Evolutionary conservation across 169 alveolate species (phyloP).

Genomic region (Babesia sp.): DNA sequence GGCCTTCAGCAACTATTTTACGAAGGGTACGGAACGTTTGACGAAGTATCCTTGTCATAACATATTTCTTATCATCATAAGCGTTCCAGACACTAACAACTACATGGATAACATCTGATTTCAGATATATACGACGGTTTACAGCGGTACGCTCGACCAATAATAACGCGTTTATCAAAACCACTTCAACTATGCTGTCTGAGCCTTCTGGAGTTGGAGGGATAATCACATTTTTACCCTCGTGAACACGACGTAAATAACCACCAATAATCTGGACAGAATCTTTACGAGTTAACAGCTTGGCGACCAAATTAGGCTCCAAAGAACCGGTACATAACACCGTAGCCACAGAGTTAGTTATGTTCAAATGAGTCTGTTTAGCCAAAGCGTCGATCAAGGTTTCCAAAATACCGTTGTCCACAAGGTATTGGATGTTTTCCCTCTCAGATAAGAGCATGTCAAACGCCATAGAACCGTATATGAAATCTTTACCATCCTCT

Average conservation of each 20-base stretch:
- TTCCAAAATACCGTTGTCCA: conserved; percentile 39
- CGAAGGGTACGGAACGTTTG: conserved; percentile 82
- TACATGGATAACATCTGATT: conserved; percentile 71
- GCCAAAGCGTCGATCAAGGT: conserved; percentile 20
- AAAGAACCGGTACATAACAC: conserved; percentile 36
- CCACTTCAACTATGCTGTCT: conserved; percentile 59
- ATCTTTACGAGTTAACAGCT: conserved; percentile 33
- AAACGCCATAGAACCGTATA: conserved; percentile 72
- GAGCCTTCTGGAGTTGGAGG: conserved; percentile 43
- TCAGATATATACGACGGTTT: conserved; percentile 78
- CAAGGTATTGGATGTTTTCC: conserved; percentile 42
- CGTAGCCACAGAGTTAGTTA: conserved; percentile 26
- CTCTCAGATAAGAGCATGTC: conserved; percentile 58
- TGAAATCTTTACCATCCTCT: conserved; percentile 67
- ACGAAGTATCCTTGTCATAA: conserved; percentile 68
- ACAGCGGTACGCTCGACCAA: conserved; percentile 81
- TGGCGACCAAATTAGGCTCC: conserved; percentile 18
- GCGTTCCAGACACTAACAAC: conserved; percentile 81
- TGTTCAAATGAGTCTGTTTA: conserved; percentile 51
- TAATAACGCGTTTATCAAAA: conserved; percentile 70
- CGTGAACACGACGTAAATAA: conserved; percentile 35
- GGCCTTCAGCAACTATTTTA: conserved; percentile 82
- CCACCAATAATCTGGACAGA: conserved; percentile 7
- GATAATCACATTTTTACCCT: conserved; percentile 25
- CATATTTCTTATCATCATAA: conserved; percentile 75